Evolutionary conservation across 208 protist genomes (phyloP).

Genomic region (Trypanosoma avium): DNA sequence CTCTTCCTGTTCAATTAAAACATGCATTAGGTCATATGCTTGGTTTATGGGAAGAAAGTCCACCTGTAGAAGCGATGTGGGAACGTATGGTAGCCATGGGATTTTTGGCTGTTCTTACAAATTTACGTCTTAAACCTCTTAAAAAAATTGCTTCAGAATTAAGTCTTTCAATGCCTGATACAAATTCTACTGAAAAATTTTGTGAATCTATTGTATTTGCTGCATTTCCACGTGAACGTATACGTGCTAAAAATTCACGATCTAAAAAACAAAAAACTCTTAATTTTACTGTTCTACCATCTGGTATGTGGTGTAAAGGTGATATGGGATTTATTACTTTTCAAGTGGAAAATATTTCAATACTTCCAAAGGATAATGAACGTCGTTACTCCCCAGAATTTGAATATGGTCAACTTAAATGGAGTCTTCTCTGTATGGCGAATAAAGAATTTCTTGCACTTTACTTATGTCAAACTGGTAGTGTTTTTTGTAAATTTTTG

Average conservation of each 20-base stretch:
- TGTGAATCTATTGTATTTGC: constrained; percentile 88
- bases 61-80: constrained; percentile 86
- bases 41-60: constrained; percentile 73
- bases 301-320: constrained; percentile 71
- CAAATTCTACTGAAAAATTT: constrained; percentile 88
- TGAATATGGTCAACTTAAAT: constrained; percentile 82
- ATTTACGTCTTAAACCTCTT: constrained; percentile 85
- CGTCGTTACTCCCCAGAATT: constrained; percentile 91
- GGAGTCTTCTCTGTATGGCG: constrained; percentile 90
- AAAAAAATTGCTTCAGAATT: constrained; percentile 87
- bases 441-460: constrained; percentile 88
- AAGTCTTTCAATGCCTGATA: constrained; percentile 63
- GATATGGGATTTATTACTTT: constrained; percentile 93
- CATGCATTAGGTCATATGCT: constrained; percentile 70
- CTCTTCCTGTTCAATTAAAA: constrained; percentile 76
- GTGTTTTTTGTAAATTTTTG: constrained; percentile 91
- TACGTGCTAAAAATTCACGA: constrained; percentile 69
- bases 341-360: constrained; percentile 86
- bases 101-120: constrained; percentile 84
- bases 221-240: constrained; percentile 82
- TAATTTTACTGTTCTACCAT: constrained; percentile 73
- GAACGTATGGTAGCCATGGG: constrained; percentile 91
- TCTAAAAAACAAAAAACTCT: constrained; percentile 77
- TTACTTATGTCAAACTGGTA: constrained; percentile 90
- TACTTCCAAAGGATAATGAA: constrained; percentile 82